Evolutionary conservation across 129 eudicot species (phyloP), one percentile per base, ranked within the genome.

Genomic region (Lactuca sativa): DNA sequence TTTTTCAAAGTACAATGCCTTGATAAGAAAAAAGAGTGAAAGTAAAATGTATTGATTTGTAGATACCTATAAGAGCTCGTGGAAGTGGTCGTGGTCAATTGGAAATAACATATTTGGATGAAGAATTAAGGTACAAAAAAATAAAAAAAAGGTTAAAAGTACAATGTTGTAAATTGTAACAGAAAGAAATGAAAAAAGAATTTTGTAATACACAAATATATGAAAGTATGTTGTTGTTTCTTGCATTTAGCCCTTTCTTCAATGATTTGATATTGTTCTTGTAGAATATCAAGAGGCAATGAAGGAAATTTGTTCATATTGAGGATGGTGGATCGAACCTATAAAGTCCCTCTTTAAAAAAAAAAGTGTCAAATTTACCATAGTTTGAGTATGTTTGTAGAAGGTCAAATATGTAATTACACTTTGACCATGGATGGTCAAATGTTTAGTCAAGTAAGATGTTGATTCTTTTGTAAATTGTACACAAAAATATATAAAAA

Each of bases 31-130:
- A 47, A 7, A 40, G 3, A 47, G n/a, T 47, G 52, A 47, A 47
- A 10, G 52, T 47, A 47, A 0, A 8, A 43, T 40, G 55, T 53
- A 11, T 40, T 72, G 63, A 57, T 66, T 21, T 67, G 68, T 72
- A 92, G 98, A 86, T 89, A 81, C 98, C 88, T 44, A 82, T 92
- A 49, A 89, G 69, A 81, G 98, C 98, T 56, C 98, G 96, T 52
- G 98, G 77, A 15, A 82, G 80, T 66, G 96, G 96, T 25, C 77
- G 81, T 74, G 96, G 96, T 21, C 78, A 75, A 66, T 74, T 92
- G 55, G 98, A 92, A 72, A 89, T 92, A 34, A 92, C 92, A 48
- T 92, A 89, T 79, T 81, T 92, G 81, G 98, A 92, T 83, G 92
- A 89, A 78, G 95, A 92, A 48, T 70, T 89, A 56, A 85, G 98